Percentiles rank a stretch among this genome's conserved stretches.
phyloP scores from a whole-genome alignment of 2,329 filamentous ascomycete genomes.

The Didymella arachidicola region DNA sequence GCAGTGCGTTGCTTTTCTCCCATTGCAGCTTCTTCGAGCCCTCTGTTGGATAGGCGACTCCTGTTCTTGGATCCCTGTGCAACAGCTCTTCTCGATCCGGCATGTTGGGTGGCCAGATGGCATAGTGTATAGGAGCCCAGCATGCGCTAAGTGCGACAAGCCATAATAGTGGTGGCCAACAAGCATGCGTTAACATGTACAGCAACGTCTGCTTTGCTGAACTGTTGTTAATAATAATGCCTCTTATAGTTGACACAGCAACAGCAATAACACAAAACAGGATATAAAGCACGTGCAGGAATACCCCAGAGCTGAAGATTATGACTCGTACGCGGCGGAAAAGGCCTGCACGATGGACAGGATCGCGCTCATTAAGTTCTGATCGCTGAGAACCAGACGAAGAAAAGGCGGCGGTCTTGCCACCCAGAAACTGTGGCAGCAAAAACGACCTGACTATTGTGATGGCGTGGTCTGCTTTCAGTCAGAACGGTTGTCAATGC shows the following conservation, averaged over 20 bases:
- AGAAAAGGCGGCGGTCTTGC: neutral
- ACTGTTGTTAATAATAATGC: neutral
- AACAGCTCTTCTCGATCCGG: neutral
- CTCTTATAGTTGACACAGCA: neutral
- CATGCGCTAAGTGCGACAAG: neutral
- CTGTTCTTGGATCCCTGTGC: neutral
- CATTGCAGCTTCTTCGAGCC: neutral
- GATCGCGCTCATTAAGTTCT: neutral
- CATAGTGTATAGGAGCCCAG: neutral
- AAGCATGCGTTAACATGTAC: neutral
- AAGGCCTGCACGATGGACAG: neutral
- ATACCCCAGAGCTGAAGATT: neutral
- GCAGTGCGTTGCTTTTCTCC: neutral
- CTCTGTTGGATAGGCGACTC: neutral
- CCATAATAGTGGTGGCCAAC: neutral
- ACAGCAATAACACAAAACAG: neutral
- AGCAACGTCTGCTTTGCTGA: neutral
- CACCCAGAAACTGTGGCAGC: neutral
- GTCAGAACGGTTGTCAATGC: neutral
- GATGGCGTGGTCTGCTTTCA: neutral
- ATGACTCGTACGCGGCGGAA: neutral
- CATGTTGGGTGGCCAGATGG: neutral
- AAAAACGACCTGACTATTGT: neutral
- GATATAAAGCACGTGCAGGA: neutral
- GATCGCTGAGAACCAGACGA: neutral